Percentiles rank a stretch among this genome's conserved stretches.
Evolutionary conservation across 2,329 filamentous ascomycete species (phyloP).

Genomic region (Fonsecaea pugnacius): DNA sequence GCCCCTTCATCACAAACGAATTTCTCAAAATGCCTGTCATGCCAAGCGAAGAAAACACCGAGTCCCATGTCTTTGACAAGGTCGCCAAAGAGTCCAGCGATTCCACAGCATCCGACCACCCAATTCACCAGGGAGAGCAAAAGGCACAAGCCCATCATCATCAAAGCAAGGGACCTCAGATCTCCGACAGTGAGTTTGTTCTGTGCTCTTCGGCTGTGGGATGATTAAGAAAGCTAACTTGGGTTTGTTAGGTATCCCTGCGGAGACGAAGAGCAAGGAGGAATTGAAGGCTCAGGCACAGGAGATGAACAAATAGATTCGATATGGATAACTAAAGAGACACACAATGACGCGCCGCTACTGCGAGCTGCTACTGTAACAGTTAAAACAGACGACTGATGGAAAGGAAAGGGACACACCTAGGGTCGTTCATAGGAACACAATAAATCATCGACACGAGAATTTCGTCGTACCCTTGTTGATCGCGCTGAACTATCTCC

Average conservation of each 20-base stretch:
- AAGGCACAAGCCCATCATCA: constrained; percentile 44
- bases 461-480: background rate
- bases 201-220: constrained; percentile 53
- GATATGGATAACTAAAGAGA: background rate
- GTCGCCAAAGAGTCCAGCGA: constrained; percentile 46
- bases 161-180: constrained; percentile 52
- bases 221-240: constrained; percentile 37
- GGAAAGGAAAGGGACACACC: background rate
- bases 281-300: constrained; percentile 68
- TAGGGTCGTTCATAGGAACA: constrained; percentile 3
- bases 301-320: constrained; percentile 65
- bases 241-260: constrained; percentile 44
- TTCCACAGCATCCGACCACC: constrained; percentile 45
- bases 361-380: background rate
- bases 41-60: constrained; percentile 45
- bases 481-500: background rate
- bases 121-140: constrained; percentile 39
- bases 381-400: background rate
- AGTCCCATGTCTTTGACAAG: constrained; percentile 42
- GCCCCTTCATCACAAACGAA: background rate
- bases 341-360: background rate
- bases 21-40: background rate
- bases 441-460: constrained; percentile 12
- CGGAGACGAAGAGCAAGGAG: constrained; percentile 60
- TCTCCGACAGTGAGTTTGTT: constrained; percentile 47